Evolutionary conservation across 129 eudicot species (phyloP), one percentile per base, ranked within the genome.

Genomic region (Logfia minima): DNA sequence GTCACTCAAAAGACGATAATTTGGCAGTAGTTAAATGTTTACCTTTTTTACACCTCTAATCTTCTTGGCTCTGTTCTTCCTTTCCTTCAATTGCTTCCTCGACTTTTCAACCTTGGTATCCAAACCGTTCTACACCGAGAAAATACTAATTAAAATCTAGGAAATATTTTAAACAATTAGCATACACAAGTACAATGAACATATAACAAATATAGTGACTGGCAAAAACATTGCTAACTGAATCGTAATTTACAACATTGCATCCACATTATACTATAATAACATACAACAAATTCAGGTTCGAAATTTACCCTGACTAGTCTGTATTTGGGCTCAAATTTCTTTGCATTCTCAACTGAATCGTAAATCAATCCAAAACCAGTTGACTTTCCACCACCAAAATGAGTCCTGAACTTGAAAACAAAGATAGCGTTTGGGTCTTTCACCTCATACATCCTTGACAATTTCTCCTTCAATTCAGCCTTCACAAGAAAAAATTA

Each of bases 381-480:
- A 4, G 92, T 90, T 26, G 96, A 90, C 70, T 88, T 90, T 31
- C 96, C 96, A 5, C 96, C 96, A 73, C 96, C 96, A 78, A 90
- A 90, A 68, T 90, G 96, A 17, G 96, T 90, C 67, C 93, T 79
- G 87, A 88, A 90, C 86, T 90, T 90, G 85, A 90, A 90, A 19
- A 90, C 96, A 66, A 90, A 90, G 59, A 90, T 90, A 63, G 96
- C 79, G 71, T 81, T 90, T 45, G 90, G 76, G 32, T 90, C 96
- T 48, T 71, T 71, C 83, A 80, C 96, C 19, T 86, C 90, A 48
- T 90, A 90, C 89, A 90, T 82, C 79, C 86, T 84, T 5, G 84
- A 81, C 76, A 90, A 76, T 56, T 86, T 88, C 80, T 90, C 96
- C 88, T 90, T 90, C 86, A 90, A 71, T 78, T 90, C 96, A 53